Percentiles rank a stretch among this genome's conserved stretches.
Evolutionary conservation across 78 protist species (phyloP).

Genomic region (Bodo saltans): DNA sequence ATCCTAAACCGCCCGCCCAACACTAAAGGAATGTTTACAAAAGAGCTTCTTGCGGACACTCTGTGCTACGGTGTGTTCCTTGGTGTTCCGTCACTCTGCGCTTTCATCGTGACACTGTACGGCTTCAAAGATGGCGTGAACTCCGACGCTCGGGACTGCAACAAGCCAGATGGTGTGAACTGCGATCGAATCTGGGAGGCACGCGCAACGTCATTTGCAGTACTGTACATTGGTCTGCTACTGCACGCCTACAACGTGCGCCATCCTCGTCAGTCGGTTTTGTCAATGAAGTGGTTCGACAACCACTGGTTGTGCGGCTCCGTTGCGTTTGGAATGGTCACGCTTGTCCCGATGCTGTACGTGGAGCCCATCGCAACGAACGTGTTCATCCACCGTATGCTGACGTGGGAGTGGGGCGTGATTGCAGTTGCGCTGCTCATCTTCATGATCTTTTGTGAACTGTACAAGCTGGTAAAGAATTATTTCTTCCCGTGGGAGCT

Average conservation of each 20-base stretch:
- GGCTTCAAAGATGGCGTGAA: not conserved
- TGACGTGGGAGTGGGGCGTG: conserved; percentile 9
- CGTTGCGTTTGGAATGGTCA: not conserved
- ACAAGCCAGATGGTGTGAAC: not conserved
- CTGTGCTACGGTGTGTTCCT: conserved; percentile 1
- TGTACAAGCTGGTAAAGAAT: conserved; percentile 12
- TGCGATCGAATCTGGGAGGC: not conserved
- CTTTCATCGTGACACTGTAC: not conserved
- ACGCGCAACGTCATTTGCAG: not conserved
- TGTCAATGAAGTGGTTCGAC: not conserved
- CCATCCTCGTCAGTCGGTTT: not conserved
- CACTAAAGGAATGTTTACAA: not conserved
- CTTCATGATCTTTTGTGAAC: conserved; percentile 1
- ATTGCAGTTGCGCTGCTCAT: not conserved
- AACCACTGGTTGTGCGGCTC: conserved; percentile 2
- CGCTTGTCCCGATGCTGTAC: conserved; percentile 7
- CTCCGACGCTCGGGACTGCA: not conserved
- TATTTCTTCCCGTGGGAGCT: not conserved
- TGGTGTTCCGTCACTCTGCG: not conserved
- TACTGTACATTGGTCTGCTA: conserved; percentile 7
- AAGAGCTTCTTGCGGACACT: not conserved
- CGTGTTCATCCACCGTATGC: not conserved
- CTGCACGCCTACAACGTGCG: conserved; percentile 22
- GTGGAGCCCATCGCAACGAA: not conserved
- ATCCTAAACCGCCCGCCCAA: not conserved